Evolutionary conservation across 768 basidiomycete species (phyloP), one percentile per base, ranked within the genome.

Genomic region (Kwoniella dejecticola): DNA sequence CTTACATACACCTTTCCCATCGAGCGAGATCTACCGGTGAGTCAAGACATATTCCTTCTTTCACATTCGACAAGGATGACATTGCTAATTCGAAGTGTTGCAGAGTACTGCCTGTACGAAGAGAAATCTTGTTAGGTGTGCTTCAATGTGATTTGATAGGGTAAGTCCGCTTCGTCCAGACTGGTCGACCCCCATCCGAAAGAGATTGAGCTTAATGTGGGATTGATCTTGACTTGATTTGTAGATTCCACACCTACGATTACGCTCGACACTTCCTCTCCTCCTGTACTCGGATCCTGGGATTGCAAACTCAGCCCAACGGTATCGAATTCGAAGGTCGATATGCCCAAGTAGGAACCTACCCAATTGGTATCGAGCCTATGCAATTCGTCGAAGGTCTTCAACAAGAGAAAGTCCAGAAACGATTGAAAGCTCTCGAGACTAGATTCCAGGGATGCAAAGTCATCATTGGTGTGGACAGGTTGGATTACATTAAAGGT

Each of bases 241-340:
- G 3, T 59, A 77, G 76, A 13, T 99, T 98, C 86, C 96, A 99
- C 82, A 99, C 96, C 8, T 99, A 95, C 80, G 96, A 99, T 80
- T 99, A 99, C 75, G 96, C 96, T 1, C 93, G 96, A 41, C 96
- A 99, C 80, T 99, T 99, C 86, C 84, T 99, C 49, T 98, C 95
- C 7, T 95, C 92, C 42, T 97, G 94, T 80, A 97, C 96, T 1
- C 89, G 96, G 45, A 95, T 99, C 67, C 86, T 99, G 38, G 89
- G 89, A 31, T 84, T 98, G 30, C 88, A 91, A 13, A 98, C 96
- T 1, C 92, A 96, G 89, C 96, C 96, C 2, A 98, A 98, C 76
- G 92, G 95, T 44, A 91, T 98, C 68, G 91, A 96, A 76, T 93
- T 96, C 70, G 90, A 91, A 74, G 93, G 95, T 40, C 88, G 93